phyloP scores from a whole-genome alignment of 306 rosid genomes.

The Fragaria nilgerrensis region DNA sequence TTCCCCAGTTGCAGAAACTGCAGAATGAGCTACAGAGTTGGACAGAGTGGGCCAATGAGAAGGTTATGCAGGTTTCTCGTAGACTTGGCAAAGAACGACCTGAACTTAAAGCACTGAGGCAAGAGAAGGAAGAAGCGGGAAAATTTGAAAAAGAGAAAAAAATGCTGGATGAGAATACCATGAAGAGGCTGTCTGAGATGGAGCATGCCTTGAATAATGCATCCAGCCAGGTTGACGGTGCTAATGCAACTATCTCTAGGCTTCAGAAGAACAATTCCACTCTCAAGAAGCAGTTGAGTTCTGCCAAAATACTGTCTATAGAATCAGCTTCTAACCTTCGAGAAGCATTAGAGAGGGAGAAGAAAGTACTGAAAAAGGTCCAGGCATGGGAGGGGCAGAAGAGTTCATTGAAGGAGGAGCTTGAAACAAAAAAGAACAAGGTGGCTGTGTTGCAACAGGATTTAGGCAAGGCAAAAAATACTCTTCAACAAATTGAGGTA shows the following conservation, averaged over 20 bases:
- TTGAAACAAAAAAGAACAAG: conserved; percentile 42
- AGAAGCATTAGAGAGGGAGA: conserved; percentile 51
- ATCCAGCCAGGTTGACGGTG: conserved; percentile 39
- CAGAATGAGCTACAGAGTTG: conserved; percentile 47
- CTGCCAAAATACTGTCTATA: conserved; percentile 38
- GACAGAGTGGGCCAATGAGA: conserved; percentile 58
- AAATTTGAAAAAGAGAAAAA: conserved; percentile 35
- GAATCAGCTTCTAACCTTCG: conserved; percentile 36
- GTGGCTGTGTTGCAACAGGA: conserved; percentile 39
- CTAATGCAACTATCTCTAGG: conserved; percentile 24
- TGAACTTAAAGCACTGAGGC: conserved; percentile 50
- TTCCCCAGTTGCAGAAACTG: conserved; percentile 39
- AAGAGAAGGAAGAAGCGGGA: conserved; percentile 43
- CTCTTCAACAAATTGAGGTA: conserved; percentile 49
- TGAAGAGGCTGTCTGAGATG: conserved; percentile 56
- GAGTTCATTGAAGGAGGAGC: conserved; percentile 44
- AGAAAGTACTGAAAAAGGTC: conserved; percentile 30
- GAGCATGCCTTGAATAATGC: conserved; percentile 51
- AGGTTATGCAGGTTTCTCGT: conserved; percentile 57
- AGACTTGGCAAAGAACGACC: conserved; percentile 41
- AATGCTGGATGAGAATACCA: conserved; percentile 44
- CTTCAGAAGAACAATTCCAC: conserved; percentile 40
- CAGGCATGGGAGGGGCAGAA: conserved; percentile 45
- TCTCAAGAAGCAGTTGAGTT: conserved; percentile 41
- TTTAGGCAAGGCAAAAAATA: conserved; percentile 37